phyloP scores from a whole-genome alignment of 768 basidiomycete species.

The Trametes coccinea region DNA sequence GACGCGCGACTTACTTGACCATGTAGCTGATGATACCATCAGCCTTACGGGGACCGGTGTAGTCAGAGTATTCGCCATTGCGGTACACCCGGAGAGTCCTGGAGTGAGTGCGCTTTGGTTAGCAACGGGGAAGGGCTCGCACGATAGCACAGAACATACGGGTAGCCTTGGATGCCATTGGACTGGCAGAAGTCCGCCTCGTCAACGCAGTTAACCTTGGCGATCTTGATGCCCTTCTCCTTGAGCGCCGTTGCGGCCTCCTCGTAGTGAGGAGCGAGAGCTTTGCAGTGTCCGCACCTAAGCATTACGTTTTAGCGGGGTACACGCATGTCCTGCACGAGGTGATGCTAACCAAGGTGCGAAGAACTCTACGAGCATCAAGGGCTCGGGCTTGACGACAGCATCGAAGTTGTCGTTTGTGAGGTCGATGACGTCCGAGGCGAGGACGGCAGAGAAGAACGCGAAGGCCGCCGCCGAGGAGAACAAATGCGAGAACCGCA shows the following conservation, averaged over 20 bases:
- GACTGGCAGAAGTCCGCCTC: constrained; percentile 87
- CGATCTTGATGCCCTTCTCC: constrained; percentile 84
- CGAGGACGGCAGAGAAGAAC: constrained; percentile 51
- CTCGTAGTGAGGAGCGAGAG: constrained; percentile 91
- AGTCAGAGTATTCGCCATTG: constrained; percentile 77
- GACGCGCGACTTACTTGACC: constrained; percentile 68
- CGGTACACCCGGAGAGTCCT: constrained; percentile 93
- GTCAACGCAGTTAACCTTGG: constrained; percentile 97
- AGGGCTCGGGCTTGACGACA: constrained; percentile 60
- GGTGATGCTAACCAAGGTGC: constrained; percentile 67
- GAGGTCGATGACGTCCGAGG: constrained; percentile 83
- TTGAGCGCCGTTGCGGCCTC: constrained; percentile 93
- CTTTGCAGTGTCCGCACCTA: constrained; percentile 96
- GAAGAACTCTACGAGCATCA: constrained; percentile 95
- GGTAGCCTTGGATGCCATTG: constrained; percentile 91
- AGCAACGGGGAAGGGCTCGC: neutral
- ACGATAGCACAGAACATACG: constrained; percentile 51
- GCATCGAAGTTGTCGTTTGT: constrained; percentile 69
- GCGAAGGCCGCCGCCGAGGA: constrained; percentile 54
- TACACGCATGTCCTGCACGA: neutral
- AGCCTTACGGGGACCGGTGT: constrained; percentile 86
- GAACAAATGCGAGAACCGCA: constrained; percentile 62
- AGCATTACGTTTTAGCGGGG: neutral
- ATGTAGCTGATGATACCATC: constrained; percentile 97
- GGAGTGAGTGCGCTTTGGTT: neutral